phyloP scores from a whole-genome alignment of 345 rosid genomes.

The Ceriops zippeliana region DNA sequence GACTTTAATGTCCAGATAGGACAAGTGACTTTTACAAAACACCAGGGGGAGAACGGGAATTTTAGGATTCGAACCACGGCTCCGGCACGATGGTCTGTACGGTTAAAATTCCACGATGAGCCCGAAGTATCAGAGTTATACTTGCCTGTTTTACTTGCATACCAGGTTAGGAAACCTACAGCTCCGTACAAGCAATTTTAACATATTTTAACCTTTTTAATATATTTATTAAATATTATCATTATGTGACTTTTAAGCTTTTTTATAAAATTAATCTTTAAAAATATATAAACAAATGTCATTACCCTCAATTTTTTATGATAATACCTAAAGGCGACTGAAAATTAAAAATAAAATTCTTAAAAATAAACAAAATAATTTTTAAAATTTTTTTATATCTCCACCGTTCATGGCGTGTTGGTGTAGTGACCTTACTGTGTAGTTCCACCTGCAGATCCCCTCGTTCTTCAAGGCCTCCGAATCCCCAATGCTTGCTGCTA shows the following conservation, averaged over 20 bases:
- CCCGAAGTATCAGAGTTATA: not conserved
- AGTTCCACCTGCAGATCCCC: slow-evolving; percentile 11
- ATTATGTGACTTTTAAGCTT: too few species aligned
- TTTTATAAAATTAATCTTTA: too few species aligned
- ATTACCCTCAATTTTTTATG: too few species aligned
- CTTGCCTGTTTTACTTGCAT: not conserved
- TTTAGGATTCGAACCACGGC: too few species aligned
- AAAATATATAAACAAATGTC: too few species aligned
- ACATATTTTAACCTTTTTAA: too few species aligned
- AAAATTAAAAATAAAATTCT: too few species aligned
- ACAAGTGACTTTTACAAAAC: not conserved
- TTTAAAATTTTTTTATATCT: too few species aligned
- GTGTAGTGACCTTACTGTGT: slow-evolving; percentile 30
- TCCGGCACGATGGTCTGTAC: not conserved
- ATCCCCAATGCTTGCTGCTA: slow-evolving; percentile 10
- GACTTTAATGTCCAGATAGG: not conserved
- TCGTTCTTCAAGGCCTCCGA: slow-evolving; percentile 10
- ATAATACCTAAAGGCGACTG: too few species aligned
- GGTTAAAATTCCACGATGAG: not conserved
- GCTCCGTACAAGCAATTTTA: too few species aligned
- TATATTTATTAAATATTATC: too few species aligned
- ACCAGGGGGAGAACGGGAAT: not conserved
- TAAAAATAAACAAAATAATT: too few species aligned
- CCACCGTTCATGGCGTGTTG: slow-evolving; percentile 31
- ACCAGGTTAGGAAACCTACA: not conserved